Base-by-base conservation (phyloP, 495 filamentous ascomycete genomes). In the Podospora appendiculata region DNA sequence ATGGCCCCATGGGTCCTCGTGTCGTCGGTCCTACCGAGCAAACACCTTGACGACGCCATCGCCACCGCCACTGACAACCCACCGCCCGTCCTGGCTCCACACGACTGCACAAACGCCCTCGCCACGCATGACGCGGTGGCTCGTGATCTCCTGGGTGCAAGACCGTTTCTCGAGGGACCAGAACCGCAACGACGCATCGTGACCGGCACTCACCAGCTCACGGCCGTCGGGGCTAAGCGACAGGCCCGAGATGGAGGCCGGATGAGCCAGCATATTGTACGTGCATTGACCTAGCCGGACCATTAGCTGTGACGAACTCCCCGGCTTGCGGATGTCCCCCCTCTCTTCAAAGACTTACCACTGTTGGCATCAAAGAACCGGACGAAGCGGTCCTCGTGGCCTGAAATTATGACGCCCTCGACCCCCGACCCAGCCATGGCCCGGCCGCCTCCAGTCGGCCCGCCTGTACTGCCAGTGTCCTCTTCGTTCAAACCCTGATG, bases 281-380 rank as follows among this genome's bases (percentile, higher is more conserved):
- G 94, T 96, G 73, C 90, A 96, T 93, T 97, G 94, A 56, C 93
- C 93, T 98, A 59, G 10, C 10, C 16, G 33, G n/a, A 19, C 16
- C 41, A 13, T 25, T 25, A 25, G 25, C 25, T 25, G 25, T 25
- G 25, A 25, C 25, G 2, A 25, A 25, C 25, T 25, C 25, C 25
- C 25, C 25, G n/a, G 5, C 25, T 25, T 25, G 25, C 25, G 25
- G 25, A 25, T 5, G 25, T 5, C 25, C 25, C 25, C 25, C n/a
- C n/a, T n/a, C n/a, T n/a, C n/a, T 25, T 5, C 25, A 25, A 39
- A 12, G 16, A 84, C 89, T 67, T 82, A 97, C 93, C 93, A 70
- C 88, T 95, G 63, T 97, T 97, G 18, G 93, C 93, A 75, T 98
- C 93, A 60, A 95, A 98, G 76, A 98, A 94, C 56, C 93, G 77